Evolutionary conservation across 352 stramenopile species (phyloP).

Genomic region (Globisporangium takayamanum): DNA sequence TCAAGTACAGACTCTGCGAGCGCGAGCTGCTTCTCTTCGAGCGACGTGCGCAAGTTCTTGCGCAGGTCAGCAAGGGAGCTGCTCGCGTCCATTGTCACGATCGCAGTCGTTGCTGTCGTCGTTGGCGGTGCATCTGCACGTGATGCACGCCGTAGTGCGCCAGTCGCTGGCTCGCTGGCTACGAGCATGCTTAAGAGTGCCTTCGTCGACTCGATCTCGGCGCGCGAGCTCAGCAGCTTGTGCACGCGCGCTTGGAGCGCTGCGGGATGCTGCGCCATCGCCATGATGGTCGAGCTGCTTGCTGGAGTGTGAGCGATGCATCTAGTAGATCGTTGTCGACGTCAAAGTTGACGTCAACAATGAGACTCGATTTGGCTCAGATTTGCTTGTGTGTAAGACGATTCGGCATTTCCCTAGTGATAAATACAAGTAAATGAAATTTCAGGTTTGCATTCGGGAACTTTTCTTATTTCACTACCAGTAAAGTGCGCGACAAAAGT

Average conservation of each 20-base stretch:
- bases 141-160: not conserved
- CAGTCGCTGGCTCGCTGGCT: constrained; percentile 13
- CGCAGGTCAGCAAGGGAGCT: constrained; percentile 35
- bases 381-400: too few relatives aligned
- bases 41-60: constrained; percentile 32
- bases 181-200: constrained; percentile 51
- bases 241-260: constrained; percentile 48
- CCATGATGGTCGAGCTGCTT: too few relatives aligned
- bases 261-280: not conserved
- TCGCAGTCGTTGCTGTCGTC: not conserved
- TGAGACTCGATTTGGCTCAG: too few relatives aligned
- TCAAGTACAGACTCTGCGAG: constrained; percentile 41
- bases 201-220: constrained; percentile 58
- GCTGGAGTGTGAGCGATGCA: too few relatives aligned
- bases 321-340: too few relatives aligned
- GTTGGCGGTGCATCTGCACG: not conserved
- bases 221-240: constrained; percentile 53
- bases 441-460: too few relatives aligned
- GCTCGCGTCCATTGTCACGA: constrained; percentile 25
- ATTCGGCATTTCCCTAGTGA: too few relatives aligned
- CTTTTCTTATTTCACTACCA: constrained; percentile 18
- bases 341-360: too few relatives aligned
- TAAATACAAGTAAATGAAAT: too few relatives aligned
- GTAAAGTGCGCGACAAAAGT: too few relatives aligned
- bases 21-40: constrained; percentile 48